phyloP scores from a whole-genome alignment of 2,329 filamentous ascomycete genomes.

The Aspergillus brunneoviolaceus region DNA sequence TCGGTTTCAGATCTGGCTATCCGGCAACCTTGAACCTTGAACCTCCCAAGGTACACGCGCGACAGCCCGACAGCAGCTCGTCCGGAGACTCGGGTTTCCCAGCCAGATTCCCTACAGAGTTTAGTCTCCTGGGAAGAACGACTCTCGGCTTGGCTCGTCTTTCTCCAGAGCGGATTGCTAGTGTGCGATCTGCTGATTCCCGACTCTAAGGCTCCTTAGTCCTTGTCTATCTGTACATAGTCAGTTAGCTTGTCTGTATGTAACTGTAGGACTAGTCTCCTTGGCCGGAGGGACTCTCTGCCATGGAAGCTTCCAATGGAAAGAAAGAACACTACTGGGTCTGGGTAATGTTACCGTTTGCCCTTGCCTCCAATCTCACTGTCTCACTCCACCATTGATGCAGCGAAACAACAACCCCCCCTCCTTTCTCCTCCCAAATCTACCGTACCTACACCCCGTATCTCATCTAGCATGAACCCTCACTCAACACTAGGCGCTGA shows the following conservation, averaged over 20 bases:
- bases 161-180: neutral
- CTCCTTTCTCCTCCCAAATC: no score
- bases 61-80: neutral
- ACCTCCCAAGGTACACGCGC: neutral
- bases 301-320: neutral
- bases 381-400: neutral
- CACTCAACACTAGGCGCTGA: slow-evolving; percentile 3
- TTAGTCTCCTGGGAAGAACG: no score
- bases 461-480: neutral
- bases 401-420: no score
- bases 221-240: neutral
- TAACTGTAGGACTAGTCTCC: neutral
- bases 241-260: neutral
- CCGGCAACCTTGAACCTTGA: neutral
- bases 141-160: neutral
- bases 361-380: neutral
- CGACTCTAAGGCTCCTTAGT: neutral
- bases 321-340: neutral
- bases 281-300: neutral
- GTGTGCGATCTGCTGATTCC: slow-evolving; percentile 3
- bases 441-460: neutral
- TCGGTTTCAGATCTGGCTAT: slow-evolving; percentile 21
- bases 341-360: neutral
- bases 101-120: neutral
- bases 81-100: neutral